Evolutionary conservation across 164 flowering plant species (phyloP).

Genomic region (Saururus chinensis): DNA sequence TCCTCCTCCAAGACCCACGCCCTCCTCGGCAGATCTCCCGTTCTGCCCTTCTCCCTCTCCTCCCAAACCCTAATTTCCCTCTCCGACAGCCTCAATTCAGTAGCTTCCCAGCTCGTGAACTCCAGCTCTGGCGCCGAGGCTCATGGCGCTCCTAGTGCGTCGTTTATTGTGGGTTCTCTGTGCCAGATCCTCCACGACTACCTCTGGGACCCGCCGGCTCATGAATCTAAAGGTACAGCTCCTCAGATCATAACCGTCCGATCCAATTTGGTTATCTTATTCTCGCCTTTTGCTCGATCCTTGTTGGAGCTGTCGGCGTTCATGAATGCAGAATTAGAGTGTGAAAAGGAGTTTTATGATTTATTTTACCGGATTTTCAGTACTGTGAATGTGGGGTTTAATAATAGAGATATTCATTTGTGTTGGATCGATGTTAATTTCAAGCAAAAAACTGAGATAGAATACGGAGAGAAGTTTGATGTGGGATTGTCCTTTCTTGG

Average conservation of each 20-base stretch:
- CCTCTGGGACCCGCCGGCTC: conserved; percentile 49
- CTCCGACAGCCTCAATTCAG: conserved; percentile 25
- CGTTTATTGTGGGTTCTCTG: conserved; percentile 30
- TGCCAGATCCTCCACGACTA: conserved; percentile 61
- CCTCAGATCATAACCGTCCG: conserved; percentile 14
- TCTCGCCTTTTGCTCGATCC: conserved; percentile 36
- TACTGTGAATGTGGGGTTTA: conserved; percentile 41
- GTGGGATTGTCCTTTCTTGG: conserved; percentile 12
- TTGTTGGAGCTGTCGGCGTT: conserved; percentile 22
- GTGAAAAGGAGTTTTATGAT: conserved; percentile 16
- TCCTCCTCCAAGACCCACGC: conserved; percentile 47
- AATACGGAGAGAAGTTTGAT: conserved; percentile 1
- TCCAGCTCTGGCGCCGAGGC: not conserved
- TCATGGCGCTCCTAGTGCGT: conserved; percentile 15
- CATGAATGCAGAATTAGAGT: conserved; percentile 19
- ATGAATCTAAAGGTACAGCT: conserved; percentile 21
- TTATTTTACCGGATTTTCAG: conserved; percentile 34
- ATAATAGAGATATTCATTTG: conserved; percentile 45
- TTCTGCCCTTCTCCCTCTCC: conserved; percentile 48
- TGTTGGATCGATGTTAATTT: conserved; percentile 63
- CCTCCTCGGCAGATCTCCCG: conserved; percentile 21
- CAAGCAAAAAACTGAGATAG: conserved; percentile 12
- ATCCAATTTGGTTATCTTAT: conserved; percentile 62
- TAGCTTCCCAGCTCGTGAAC: conserved; percentile 11
- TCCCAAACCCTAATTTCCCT: conserved; percentile 29